Percentiles rank a stretch among this genome's conserved stretches.
phyloP scores from a whole-genome alignment of 768 basidiomycete species.

The Lepiota subincarnata region DNA sequence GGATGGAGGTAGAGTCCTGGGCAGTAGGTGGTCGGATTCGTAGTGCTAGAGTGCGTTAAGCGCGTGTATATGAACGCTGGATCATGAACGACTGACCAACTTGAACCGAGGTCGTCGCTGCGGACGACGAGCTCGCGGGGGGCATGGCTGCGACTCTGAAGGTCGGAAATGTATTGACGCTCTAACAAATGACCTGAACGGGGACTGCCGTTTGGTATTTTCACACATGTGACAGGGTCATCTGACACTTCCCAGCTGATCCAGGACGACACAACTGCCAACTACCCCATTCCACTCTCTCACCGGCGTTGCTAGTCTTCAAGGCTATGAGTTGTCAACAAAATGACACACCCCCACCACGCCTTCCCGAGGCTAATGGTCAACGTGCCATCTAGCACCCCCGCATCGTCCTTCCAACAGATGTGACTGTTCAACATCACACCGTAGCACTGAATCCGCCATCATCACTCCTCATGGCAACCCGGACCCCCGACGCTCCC shows the following conservation, averaged over 20 bases:
- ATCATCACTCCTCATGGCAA: conserved; percentile 13
- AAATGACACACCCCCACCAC: neutral
- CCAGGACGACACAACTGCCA: neutral
- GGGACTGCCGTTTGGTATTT: conserved; percentile 30
- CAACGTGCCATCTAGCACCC: neutral
- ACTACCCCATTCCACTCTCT: neutral
- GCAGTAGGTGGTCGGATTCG: conserved; percentile 86
- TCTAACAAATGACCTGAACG: conserved; percentile 31
- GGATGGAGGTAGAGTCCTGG: conserved; percentile 83
- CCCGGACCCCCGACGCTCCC: conserved; percentile 2
- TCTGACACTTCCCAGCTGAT: conserved; percentile 7
- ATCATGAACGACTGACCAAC: conserved; percentile 62
- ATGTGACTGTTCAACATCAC: neutral
- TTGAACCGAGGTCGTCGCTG: conserved; percentile 87
- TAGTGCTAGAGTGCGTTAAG: conserved; percentile 49
- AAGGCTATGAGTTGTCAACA: neutral
- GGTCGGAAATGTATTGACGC: conserved; percentile 19
- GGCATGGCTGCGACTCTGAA: conserved; percentile 58
- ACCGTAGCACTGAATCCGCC: neutral
- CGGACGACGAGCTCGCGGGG: conserved; percentile 63
- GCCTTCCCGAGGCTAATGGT: neutral
- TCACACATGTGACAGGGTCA: conserved; percentile 18
- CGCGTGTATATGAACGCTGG: neutral
- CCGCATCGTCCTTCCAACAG: neutral
- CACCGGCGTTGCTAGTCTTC: no score